Evolutionary conservation across 2,329 filamentous ascomycete species (phyloP).

Genomic region (Paramyrothecium sp.): DNA sequence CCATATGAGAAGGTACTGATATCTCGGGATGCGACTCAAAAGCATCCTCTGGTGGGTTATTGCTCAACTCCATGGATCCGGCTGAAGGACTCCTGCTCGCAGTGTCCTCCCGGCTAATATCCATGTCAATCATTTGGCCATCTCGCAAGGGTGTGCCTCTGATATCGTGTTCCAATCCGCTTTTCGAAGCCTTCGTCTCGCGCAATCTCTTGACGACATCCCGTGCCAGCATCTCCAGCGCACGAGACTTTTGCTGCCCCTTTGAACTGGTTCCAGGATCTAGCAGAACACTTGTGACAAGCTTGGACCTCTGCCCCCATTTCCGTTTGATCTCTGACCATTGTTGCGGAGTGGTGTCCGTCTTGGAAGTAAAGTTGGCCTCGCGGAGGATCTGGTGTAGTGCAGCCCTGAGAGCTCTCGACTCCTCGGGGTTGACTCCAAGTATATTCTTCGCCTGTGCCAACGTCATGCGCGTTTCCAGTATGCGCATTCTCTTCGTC

Average conservation of each 20-base stretch:
- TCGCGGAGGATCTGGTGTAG: conserved; percentile 66
- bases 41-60: conserved; percentile 14
- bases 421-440: conserved; percentile 41
- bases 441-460: conserved; percentile 68
- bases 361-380: conserved; percentile 69
- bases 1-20: conserved; percentile 18
- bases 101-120: no score
- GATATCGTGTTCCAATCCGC: no score
- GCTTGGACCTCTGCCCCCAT: conserved; percentile 61
- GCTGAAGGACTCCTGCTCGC: no score
- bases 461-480: conserved; percentile 67
- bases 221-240: conserved; percentile 68
- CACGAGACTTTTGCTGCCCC: conserved; percentile 56
- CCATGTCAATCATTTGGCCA: no score
- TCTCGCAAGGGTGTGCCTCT: no score
- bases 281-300: conserved; percentile 54
- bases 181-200: conserved; percentile 48
- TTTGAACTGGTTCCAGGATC: conserved; percentile 49
- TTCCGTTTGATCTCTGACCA: conserved; percentile 68
- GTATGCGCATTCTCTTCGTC: conserved; percentile 71
- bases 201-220: conserved; percentile 77
- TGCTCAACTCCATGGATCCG: conserved; percentile 10
- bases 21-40: conserved; percentile 22
- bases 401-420: conserved; percentile 60
- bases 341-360: conserved; percentile 68